Conservation (phyloP, 1,139 yeast genomes). For the Yamadazyma pseudoaaseri region DNA sequence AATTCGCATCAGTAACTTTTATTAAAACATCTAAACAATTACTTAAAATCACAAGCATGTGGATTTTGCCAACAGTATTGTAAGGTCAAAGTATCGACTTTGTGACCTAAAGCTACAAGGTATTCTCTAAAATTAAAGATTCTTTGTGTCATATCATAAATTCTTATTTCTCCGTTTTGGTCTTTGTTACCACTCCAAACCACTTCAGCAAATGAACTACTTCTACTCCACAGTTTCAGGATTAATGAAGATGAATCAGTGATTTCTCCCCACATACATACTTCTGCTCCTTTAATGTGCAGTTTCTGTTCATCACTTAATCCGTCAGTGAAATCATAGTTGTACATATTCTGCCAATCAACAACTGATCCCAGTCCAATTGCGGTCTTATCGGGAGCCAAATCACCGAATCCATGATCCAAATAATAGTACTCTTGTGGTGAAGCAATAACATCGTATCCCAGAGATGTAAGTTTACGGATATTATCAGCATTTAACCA, state of each 20-base stretch:
- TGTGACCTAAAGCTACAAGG: conserved; percentile 36
- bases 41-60: conserved; percentile 34
- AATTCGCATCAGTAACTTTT: too few species aligned
- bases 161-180: conserved; percentile 27
- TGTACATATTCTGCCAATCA: conserved; percentile 44
- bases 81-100: conserved; percentile 42
- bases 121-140: conserved; percentile 46
- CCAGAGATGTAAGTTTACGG: conserved; percentile 29
- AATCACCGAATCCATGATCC: conserved; percentile 50
- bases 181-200: conserved; percentile 46
- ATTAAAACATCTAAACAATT: too few species aligned
- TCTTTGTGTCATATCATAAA: conserved; percentile 35
- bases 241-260: conserved; percentile 38
- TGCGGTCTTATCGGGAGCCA: conserved; percentile 37
- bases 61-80: conserved; percentile 40
- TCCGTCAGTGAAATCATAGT: conserved; percentile 33
- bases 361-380: conserved; percentile 47
- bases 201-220: conserved; percentile 48
- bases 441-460: conserved; percentile 47
- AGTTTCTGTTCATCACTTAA: conserved; percentile 32
- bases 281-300: conserved; percentile 46
- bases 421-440: conserved; percentile 36
- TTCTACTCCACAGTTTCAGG: conserved; percentile 47
- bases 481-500: conserved; percentile 36
- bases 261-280: conserved; percentile 47